phyloP scores from a whole-genome alignment of 768 basidiomycete species.

The Boletus edulis region DNA sequence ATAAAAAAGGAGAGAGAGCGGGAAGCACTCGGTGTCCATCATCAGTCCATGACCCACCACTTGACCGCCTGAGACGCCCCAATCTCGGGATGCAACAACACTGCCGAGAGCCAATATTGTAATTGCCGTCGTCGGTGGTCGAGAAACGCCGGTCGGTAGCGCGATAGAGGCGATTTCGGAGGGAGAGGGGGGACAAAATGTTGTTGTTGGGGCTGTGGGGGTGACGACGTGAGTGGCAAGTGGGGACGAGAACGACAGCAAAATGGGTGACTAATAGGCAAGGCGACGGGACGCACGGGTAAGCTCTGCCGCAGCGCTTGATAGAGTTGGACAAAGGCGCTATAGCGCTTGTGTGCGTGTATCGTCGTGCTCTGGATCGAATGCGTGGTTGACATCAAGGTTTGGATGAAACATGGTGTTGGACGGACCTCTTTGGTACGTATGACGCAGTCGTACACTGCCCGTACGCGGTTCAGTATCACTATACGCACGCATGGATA shows the following conservation, averaged over 20 bases:
- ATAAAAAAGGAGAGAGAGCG: constrained; percentile 6
- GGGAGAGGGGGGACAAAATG: constrained; percentile 58
- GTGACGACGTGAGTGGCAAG: not conserved
- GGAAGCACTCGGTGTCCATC: not conserved
- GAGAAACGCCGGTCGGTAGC: constrained; percentile 66
- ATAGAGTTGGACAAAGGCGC: constrained; percentile 58
- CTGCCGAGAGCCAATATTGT: constrained; percentile 63
- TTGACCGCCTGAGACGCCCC: constrained; percentile 60
- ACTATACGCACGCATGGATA: not conserved
- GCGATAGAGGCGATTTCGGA: constrained; percentile 65
- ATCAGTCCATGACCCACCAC: constrained; percentile 55
- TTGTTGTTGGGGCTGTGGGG: constrained; percentile 40
- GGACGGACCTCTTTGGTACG: constrained; percentile 53
- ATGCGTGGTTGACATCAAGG: not conserved
- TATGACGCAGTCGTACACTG: constrained; percentile 71
- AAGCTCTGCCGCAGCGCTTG: constrained; percentile 46
- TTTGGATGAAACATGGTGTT: no score
- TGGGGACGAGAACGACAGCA: no score
- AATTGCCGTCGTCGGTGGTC: constrained; percentile 58
- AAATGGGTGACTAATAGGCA: no score
- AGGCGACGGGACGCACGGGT: constrained; percentile 39
- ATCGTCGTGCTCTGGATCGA: constrained; percentile 51
- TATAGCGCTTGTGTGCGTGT: constrained; percentile 67
- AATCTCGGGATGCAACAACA: constrained; percentile 69
- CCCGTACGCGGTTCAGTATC: not conserved